Conservation (phyloP, 768 basidiomycete genomes). For the Lepiota brunneoincarnata region DNA sequence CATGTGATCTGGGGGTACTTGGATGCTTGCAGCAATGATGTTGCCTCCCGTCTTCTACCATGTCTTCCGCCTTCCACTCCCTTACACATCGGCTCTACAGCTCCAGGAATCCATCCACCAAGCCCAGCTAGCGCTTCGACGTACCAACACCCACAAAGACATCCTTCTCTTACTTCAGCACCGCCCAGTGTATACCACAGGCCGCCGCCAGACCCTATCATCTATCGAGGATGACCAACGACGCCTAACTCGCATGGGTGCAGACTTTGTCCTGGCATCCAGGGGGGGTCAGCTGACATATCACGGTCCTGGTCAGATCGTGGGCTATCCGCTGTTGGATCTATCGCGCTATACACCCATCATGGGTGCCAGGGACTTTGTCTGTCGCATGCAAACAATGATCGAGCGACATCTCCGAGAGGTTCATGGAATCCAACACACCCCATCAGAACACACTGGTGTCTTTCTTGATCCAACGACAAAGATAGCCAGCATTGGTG, state of each 20-base stretch:
- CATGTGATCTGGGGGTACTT: neutral
- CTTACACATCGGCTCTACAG: constrained; percentile 64
- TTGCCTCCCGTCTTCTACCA: constrained; percentile 75
- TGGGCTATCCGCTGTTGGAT: constrained; percentile 93
- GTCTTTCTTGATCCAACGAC: constrained; percentile 79
- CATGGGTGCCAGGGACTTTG: constrained; percentile 74
- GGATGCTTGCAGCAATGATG: constrained; percentile 22
- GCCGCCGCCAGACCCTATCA: constrained; percentile 76
- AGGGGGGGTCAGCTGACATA: constrained; percentile 95
- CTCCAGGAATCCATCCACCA: constrained; percentile 73
- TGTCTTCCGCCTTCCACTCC: constrained; percentile 72
- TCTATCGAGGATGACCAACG: constrained; percentile 54
- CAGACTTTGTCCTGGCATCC: constrained; percentile 79
- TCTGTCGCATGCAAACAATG: constrained; percentile 76
- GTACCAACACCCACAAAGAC: constrained; percentile 44
- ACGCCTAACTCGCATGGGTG: constrained; percentile 75
- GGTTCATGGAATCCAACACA: constrained; percentile 53
- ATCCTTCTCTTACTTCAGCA: constrained; percentile 84
- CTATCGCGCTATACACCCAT: constrained; percentile 75
- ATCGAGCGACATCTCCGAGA: constrained; percentile 62
- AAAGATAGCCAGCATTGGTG: constrained; percentile 94
- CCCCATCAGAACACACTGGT: constrained; percentile 81
- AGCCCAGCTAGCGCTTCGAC: constrained; percentile 55
- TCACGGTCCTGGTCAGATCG: constrained; percentile 96
- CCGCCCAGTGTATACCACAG: constrained; percentile 90